A percentile compares a stretch with the other conserved stretches of the same genome.
Conservation (phyloP, 2,329 filamentous ascomycete genomes). For the Plenodomus biglobosus region DNA sequence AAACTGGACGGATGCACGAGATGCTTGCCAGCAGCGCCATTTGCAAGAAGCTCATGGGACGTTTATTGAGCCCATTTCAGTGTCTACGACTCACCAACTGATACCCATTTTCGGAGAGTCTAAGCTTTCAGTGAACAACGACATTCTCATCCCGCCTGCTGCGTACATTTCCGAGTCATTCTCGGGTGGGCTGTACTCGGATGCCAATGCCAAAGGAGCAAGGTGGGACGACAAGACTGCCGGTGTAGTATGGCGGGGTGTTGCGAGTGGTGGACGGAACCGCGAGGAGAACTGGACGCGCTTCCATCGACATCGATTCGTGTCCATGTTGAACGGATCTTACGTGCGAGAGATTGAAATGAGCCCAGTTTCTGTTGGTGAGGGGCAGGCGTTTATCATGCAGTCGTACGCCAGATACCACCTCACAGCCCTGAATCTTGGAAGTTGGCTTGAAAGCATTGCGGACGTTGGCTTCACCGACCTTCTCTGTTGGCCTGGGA, state of each 20-base stretch:
- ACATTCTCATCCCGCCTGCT: slow-evolving; percentile 54
- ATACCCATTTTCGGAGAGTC: slow-evolving; percentile 55
- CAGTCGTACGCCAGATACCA: slow-evolving; percentile 44
- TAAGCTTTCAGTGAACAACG: slow-evolving; percentile 55
- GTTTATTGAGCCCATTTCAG: slow-evolving; percentile 53
- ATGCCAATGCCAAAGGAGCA: slow-evolving; percentile 43
- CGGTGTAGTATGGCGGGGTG: slow-evolving; percentile 52
- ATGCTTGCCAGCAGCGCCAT: slow-evolving; percentile 50
- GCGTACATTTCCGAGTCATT: slow-evolving; percentile 53
- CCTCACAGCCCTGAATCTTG: slow-evolving; percentile 32
- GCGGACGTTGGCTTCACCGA: slow-evolving; percentile 49
- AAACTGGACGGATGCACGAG: slow-evolving; percentile 51
- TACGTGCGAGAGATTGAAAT: slow-evolving; percentile 55
- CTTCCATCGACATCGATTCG: slow-evolving; percentile 75
- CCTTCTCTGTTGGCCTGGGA: slow-evolving; percentile 48
- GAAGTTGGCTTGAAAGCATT: slow-evolving; percentile 46
- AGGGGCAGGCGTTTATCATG: slow-evolving; percentile 46
- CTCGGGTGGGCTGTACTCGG: slow-evolving; percentile 41
- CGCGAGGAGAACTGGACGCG: slow-evolving; percentile 64
- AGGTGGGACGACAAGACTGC: slow-evolving; percentile 49
- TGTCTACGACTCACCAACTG: slow-evolving; percentile 48
- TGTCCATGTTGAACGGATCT: slow-evolving; percentile 71
- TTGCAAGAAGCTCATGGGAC: slow-evolving; percentile 52
- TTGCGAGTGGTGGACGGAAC: slow-evolving; percentile 52
- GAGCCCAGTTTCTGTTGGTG: slow-evolving; percentile 11